Evolutionary conservation across 2,329 filamentous ascomycete genomes (phyloP).

Genomic region (Dothideomycetes sp.): DNA sequence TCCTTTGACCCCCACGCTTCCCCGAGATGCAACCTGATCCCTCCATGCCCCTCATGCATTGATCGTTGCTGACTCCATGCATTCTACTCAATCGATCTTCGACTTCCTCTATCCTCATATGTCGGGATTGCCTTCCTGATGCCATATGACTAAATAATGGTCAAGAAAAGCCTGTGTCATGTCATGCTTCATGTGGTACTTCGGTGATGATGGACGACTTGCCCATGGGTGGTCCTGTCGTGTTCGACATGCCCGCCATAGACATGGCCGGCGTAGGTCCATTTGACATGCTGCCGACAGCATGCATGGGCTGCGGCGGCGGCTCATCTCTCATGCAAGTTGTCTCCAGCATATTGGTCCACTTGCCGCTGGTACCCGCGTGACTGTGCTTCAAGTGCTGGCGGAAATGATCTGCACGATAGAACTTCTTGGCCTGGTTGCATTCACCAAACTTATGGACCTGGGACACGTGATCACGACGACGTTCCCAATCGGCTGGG

Average conservation of each 20-base stretch:
- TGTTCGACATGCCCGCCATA: constrained; percentile 6
- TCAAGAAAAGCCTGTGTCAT: too few relatives aligned
- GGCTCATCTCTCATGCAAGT: constrained; percentile 92
- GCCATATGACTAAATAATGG: too few relatives aligned
- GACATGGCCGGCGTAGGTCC: not conserved
- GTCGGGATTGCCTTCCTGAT: too few relatives aligned
- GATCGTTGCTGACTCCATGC: too few relatives aligned
- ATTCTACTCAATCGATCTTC: too few relatives aligned
- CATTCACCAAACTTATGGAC: constrained; percentile 96
- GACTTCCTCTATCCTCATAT: too few relatives aligned
- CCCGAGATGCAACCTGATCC: too few relatives aligned
- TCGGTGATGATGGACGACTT: constrained; percentile 13
- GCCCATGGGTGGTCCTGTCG: constrained; percentile 4
- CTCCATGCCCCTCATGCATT: too few relatives aligned
- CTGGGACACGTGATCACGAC: constrained; percentile 78
- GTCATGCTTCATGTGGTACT: constrained; percentile 14
- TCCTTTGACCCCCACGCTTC: too few relatives aligned
- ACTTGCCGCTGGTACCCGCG: constrained; percentile 90
- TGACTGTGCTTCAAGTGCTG: constrained; percentile 98
- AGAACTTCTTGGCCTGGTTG: constrained; percentile 98
- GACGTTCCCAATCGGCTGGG: constrained; percentile 78
- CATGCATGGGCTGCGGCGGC: constrained; percentile 35
- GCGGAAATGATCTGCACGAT: constrained; percentile 91
- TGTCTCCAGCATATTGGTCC: constrained; percentile 96
- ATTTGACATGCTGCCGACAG: not conserved